A percentile compares a stretch with the other conserved stretches of the same genome.
These are phyloP conservation scores for Jackrogersella multiformis DNA, from an alignment of 495 filamentous ascomycete genomes.

Conservation along the genomic window DNA sequence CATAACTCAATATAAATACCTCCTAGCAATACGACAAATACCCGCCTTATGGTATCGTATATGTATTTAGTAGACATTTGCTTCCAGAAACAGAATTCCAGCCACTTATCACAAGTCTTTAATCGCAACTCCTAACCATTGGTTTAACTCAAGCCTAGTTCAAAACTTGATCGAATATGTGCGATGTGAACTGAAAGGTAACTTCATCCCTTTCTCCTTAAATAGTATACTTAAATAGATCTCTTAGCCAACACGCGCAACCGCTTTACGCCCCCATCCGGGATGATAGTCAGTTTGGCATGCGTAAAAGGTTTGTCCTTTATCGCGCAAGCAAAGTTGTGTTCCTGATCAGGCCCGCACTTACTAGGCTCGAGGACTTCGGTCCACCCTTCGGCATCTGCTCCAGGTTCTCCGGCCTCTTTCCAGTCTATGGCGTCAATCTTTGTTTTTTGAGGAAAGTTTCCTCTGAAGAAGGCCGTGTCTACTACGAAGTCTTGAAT, in stretches of 20 bases:
- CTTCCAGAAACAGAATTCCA: background rate
- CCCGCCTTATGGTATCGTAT: too few species aligned
- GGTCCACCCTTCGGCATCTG: slow-evolving; percentile 73
- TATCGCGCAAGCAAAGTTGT: slow-evolving; percentile 68
- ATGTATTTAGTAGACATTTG: too few species aligned
- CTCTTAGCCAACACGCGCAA: slow-evolving; percentile 81
- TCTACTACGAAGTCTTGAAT: slow-evolving; percentile 81
- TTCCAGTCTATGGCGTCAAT: slow-evolving; percentile 71
- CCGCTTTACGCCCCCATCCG: slow-evolving; percentile 91
- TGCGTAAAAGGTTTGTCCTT: slow-evolving; percentile 72
- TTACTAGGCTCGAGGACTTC: slow-evolving; percentile 72
- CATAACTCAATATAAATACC: too few species aligned
- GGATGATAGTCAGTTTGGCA: slow-evolving; percentile 89
- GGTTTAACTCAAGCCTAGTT: background rate
- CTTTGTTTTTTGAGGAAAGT: slow-evolving; percentile 82
- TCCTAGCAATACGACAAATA: too few species aligned
- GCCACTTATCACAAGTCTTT: background rate
- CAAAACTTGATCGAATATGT: background rate
- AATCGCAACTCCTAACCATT: background rate
- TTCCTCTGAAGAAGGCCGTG: slow-evolving; percentile 89
- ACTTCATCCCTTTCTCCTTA: background rate
- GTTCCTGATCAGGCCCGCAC: slow-evolving; percentile 83
- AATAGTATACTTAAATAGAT: slow-evolving; percentile 45
- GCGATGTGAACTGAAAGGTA: background rate
- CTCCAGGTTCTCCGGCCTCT: slow-evolving; percentile 61